A percentile compares a stretch with the other conserved stretches of the same genome.
These are phyloP conservation scores for Blastobotrys arbuscula DNA, from an alignment of 1,139 yeast species.

Conservation along the genomic window DNA sequence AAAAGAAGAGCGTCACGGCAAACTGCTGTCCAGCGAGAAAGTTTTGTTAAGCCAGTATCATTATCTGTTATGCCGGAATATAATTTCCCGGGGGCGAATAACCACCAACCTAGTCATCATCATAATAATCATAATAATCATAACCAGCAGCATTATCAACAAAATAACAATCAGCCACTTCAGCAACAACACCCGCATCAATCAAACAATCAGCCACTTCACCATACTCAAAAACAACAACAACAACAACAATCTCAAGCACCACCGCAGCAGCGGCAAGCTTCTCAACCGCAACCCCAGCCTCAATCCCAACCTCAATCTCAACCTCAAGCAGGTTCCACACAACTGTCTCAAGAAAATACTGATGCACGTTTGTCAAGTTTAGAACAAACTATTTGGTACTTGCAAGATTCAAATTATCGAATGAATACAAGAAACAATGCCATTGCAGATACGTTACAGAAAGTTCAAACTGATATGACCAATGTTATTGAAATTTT, in stretches of 20 bases:
- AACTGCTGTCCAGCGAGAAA: conserved; percentile 29
- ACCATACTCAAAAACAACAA: conserved; percentile 7
- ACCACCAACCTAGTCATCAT: conserved; percentile 1
- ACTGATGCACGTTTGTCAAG: conserved; percentile 14
- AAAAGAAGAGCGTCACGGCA: conserved; percentile 53
- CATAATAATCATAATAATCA: neutral
- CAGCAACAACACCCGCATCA: conserved; percentile 10
- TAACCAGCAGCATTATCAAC: conserved; percentile 1
- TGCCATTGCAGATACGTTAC: conserved; percentile 18
- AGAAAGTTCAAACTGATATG: conserved; percentile 20
- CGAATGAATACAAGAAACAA: conserved; percentile 16
- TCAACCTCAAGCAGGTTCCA: conserved; percentile 9
- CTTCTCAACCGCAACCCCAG: conserved; percentile 7
- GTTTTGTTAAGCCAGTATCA: conserved; percentile 29
- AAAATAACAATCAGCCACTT: neutral
- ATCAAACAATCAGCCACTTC: conserved; percentile 9
- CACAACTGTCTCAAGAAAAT: conserved; percentile 8
- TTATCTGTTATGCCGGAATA: conserved; percentile 26
- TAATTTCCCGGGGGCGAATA: conserved; percentile 16
- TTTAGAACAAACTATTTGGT: conserved; percentile 23
- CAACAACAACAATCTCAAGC: conserved; percentile 1
- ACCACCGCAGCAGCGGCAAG: conserved; percentile 7
- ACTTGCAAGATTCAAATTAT: conserved; percentile 21
- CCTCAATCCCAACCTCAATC: conserved; percentile 10
- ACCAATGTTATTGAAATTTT: conserved; percentile 18